These are phyloP conservation scores for Pseudozyma flocculosa DNA, from an alignment of 1,284 basidiomycete genomes.

Conservation along the genomic window DNA sequence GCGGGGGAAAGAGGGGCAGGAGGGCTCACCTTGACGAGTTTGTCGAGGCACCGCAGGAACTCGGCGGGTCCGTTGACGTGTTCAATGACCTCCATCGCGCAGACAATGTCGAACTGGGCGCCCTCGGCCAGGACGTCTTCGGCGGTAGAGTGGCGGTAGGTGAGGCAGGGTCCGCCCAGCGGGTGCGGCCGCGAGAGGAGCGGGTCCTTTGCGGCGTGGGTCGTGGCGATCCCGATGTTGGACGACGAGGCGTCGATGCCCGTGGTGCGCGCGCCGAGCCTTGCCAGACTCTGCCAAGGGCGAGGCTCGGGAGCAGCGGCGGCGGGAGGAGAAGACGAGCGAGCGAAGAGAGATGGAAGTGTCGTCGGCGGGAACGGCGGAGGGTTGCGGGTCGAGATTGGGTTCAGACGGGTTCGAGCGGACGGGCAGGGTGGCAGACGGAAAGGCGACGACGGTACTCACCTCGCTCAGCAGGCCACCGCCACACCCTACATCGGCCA, in stretches of 20 bases:
- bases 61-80: conserved; percentile 88
- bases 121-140: conserved; percentile 69
- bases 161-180: conserved; percentile 55
- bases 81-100: conserved; percentile 96
- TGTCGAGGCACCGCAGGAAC: conserved; percentile 63
- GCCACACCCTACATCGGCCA: conserved; percentile 87
- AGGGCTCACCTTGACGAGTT: conserved; percentile 31
- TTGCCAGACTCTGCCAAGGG: conserved; percentile 70
- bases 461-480: conserved; percentile 93
- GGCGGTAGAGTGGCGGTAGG: conserved; percentile 76
- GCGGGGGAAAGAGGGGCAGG: too few species aligned
- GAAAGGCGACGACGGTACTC: conserved; percentile 36
- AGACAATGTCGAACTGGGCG: conserved; percentile 80
- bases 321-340: too few species aligned
- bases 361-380: too few species aligned
- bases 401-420: too few species aligned
- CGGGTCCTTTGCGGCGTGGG: conserved; percentile 80
- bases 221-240: conserved; percentile 81
- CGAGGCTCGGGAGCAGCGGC: neutral
- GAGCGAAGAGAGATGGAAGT: too few species aligned
- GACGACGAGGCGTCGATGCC: conserved; percentile 86
- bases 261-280: conserved; percentile 80
- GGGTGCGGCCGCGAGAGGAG: conserved; percentile 13
- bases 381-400: too few species aligned
- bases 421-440: too few species aligned